These are phyloP conservation scores for Pseudogymnoascus sp. DNA, from an alignment of 2,329 filamentous ascomycete genomes.

Conservation along the genomic window DNA sequence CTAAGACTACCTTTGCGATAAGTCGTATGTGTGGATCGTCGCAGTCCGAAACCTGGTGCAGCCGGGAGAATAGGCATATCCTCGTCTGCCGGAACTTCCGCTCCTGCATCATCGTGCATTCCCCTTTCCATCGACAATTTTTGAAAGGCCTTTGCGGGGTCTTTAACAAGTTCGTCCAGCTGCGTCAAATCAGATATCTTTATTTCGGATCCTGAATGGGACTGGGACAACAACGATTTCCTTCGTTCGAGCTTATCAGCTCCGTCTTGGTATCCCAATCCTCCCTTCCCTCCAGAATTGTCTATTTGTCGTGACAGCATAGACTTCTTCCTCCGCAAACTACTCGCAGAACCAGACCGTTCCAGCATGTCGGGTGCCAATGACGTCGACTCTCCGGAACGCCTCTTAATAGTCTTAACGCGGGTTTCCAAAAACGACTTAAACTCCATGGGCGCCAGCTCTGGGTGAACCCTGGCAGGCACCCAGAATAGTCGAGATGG, in stretches of 20 bases:
- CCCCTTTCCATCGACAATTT: conserved; percentile 46
- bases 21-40: conserved; percentile 84
- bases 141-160: conserved; percentile 64
- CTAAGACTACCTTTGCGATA: conserved; percentile 83
- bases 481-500: conserved; percentile 90
- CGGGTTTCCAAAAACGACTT: conserved; percentile 93
- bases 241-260: conserved; percentile 72
- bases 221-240: conserved; percentile 51
- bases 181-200: conserved; percentile 52
- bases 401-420: conserved; percentile 79
- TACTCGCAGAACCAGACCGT: conserved; percentile 46
- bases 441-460: conserved; percentile 91
- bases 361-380: conserved; percentile 48
- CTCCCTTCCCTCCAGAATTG: conserved; percentile 50
- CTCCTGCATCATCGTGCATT: conserved; percentile 23
- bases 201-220: conserved; percentile 46
- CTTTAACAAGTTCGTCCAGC: conserved; percentile 74
- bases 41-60: conserved; percentile 66
- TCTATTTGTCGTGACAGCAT: conserved; percentile 93
- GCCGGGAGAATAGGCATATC: conserved; percentile 83
- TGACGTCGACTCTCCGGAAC: conserved; percentile 67
- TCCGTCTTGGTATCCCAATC: conserved; percentile 69
- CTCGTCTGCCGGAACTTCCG: conserved; percentile 39
- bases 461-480: conserved; percentile 85
- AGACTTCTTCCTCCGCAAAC: conserved; percentile 80